phyloP scores from a whole-genome alignment of 805 yeast species.

The Clavispora asparagi region DNA sequence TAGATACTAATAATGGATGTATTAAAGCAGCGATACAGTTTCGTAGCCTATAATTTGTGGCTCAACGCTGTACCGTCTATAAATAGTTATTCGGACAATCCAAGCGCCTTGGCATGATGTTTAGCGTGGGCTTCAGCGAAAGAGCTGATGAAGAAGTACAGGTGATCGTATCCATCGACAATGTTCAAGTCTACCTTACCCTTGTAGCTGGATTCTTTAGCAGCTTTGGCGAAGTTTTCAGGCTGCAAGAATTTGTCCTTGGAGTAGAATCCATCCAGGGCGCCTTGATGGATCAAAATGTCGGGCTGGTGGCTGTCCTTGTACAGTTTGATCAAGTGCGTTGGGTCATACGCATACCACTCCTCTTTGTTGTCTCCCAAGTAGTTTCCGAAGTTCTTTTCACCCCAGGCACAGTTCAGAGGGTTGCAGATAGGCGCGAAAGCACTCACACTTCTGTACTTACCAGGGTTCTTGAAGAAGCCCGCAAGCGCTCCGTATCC shows the following conservation, averaged over 20 bases:
- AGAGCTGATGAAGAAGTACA: slow-evolving; percentile 77
- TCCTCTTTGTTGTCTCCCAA: slow-evolving; percentile 54
- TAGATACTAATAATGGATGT: not conserved
- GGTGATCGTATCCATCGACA: slow-evolving; percentile 87
- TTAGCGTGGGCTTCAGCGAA: slow-evolving; percentile 80
- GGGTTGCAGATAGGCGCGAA: slow-evolving; percentile 92
- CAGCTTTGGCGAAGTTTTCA: slow-evolving; percentile 59
- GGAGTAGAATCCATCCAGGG: slow-evolving; percentile 65
- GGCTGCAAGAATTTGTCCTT: slow-evolving; percentile 66
- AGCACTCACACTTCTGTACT: slow-evolving; percentile 77
- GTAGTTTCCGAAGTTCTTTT: slow-evolving; percentile 75
- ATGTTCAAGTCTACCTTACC: slow-evolving; percentile 54
- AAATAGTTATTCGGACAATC: slow-evolving; percentile 18
- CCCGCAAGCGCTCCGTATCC: slow-evolving; percentile 86
- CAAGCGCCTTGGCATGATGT: slow-evolving; percentile 73
- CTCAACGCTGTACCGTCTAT: not conserved
- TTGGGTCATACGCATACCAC: slow-evolving; percentile 85
- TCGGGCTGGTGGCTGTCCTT: slow-evolving; percentile 45
- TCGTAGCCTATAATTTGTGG: not conserved
- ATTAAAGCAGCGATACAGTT: not conserved
- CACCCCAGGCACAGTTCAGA: slow-evolving; percentile 76
- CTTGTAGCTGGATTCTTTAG: slow-evolving; percentile 52
- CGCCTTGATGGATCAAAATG: slow-evolving; percentile 81
- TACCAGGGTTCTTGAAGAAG: slow-evolving; percentile 61
- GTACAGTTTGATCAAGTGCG: slow-evolving; percentile 58